phyloP scores from a whole-genome alignment of 139 green algal species.

The Chlorella sorokiniana region DNA sequence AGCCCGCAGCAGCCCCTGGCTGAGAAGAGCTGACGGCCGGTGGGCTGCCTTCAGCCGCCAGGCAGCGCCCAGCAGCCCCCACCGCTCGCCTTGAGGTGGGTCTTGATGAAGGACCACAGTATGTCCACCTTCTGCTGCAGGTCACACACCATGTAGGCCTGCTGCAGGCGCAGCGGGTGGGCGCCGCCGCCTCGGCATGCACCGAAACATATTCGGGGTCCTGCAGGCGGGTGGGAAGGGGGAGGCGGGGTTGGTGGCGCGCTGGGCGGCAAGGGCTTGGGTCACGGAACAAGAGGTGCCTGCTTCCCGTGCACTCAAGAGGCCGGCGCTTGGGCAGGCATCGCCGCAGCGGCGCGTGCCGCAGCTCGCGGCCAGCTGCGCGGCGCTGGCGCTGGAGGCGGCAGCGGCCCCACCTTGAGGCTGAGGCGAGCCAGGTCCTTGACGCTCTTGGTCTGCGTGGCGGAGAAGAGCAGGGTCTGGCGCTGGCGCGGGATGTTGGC shows the following conservation, averaged over 20 bases:
- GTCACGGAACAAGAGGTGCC: too few relatives aligned
- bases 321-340: too few relatives aligned
- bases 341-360: too few relatives aligned
- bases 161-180: constrained; percentile 91
- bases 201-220: constrained; percentile 92
- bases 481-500: constrained; percentile 83
- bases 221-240: constrained; percentile 38
- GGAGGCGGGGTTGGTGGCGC: neutral
- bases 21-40: neutral
- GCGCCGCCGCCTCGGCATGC: constrained; percentile 80
- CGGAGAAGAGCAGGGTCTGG: constrained; percentile 98
- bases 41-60: too few relatives aligned
- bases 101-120: constrained; percentile 96
- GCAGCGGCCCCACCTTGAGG: constrained; percentile 69
- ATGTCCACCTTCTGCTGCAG: constrained; percentile 90
- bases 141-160: constrained; percentile 78
- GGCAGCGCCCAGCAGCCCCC: neutral
- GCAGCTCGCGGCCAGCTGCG: too few relatives aligned
- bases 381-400: too few relatives aligned
- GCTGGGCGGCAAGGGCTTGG: neutral
- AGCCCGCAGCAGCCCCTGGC: neutral
- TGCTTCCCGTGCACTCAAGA: too few relatives aligned
- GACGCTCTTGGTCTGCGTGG: constrained; percentile 97
- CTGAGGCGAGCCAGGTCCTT: constrained; percentile 92
- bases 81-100: constrained; percentile 74